Evolutionary conservation across 345 rosid species (phyloP).

Genomic region (Lepidium didymum): DNA sequence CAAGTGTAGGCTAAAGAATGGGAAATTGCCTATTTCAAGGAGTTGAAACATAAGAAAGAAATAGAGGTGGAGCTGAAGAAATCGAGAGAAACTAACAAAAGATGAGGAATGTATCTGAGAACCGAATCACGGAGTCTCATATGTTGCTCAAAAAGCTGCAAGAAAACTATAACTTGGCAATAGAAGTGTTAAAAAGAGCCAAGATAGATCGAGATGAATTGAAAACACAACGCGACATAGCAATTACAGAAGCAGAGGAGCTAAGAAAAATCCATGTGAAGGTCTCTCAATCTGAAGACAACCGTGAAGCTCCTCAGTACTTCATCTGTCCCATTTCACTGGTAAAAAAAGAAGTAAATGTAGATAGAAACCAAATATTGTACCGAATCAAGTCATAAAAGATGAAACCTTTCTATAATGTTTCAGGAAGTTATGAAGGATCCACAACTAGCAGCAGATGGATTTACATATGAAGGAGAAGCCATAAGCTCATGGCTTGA

Average conservation of each 20-base stretch:
- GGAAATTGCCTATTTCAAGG: slow-evolving; percentile 38
- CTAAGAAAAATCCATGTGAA: slow-evolving; percentile 44
- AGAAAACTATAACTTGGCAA: slow-evolving; percentile 57
- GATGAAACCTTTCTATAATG: background rate
- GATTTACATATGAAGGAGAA: slow-evolving; percentile 59
- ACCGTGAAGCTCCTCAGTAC: slow-evolving; percentile 44
- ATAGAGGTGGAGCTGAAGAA: slow-evolving; percentile 42
- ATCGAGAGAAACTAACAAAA: slow-evolving; percentile 39
- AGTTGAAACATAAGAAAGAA: slow-evolving; percentile 45
- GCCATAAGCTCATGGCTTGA: slow-evolving; percentile 56
- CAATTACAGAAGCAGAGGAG: slow-evolving; percentile 63
- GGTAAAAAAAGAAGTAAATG: slow-evolving; percentile 28
- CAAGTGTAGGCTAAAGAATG: slow-evolving; percentile 42
- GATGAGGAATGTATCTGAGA: slow-evolving; percentile 39
- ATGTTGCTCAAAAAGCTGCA: slow-evolving; percentile 45
- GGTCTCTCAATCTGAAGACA: slow-evolving; percentile 40
- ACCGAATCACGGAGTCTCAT: slow-evolving; percentile 44
- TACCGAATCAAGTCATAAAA: background rate
- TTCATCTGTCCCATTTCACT: slow-evolving; percentile 69
- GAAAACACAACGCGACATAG: slow-evolving; percentile 49
- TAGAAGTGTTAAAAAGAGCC: slow-evolving; percentile 45
- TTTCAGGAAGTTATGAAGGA: slow-evolving; percentile 68
- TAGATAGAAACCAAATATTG: background rate
- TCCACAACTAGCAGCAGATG: slow-evolving; percentile 69
- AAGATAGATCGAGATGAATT: slow-evolving; percentile 49